A percentile compares a stretch with the other conserved stretches of the same genome.
These are phyloP conservation scores for Paspalum notatum DNA, from an alignment of 176 grass and related monocot species.

Conservation along the genomic window DNA sequence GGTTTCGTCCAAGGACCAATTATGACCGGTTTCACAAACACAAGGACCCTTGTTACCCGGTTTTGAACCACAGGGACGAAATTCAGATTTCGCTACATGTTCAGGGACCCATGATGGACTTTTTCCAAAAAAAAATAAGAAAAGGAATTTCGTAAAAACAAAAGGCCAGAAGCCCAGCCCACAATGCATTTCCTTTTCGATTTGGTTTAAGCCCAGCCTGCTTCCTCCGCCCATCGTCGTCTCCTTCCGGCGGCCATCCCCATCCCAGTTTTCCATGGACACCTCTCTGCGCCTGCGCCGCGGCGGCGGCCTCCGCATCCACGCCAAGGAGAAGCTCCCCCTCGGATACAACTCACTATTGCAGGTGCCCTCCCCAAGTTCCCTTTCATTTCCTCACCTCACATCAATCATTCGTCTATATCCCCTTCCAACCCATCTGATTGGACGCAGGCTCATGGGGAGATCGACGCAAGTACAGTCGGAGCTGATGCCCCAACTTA, in stretches of 20 bases:
- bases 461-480: slow-evolving; percentile 55
- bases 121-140: too few relatives aligned
- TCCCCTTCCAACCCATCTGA: neutral
- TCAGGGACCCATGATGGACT: too few relatives aligned
- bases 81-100: too few relatives aligned
- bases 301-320: slow-evolving; percentile 67
- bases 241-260: neutral
- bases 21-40: too few relatives aligned
- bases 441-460: slow-evolving; percentile 69
- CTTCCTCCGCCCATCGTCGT: neutral
- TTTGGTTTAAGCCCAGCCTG: neutral
- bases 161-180: too few relatives aligned
- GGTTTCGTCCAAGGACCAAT: too few relatives aligned
- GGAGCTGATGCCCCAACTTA: slow-evolving; percentile 45
- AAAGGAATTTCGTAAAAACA: too few relatives aligned
- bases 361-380: slow-evolving; percentile 47
- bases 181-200: too few relatives aligned
- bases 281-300: slow-evolving; percentile 76
- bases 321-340: slow-evolving; percentile 87
- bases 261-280: slow-evolving; percentile 49
- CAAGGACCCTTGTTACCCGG: too few relatives aligned
- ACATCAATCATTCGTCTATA: neutral
- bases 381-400: neutral
- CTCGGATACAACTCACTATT: slow-evolving; percentile 60
- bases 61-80: too few relatives aligned